Base-by-base conservation (phyloP, 2,329 filamentous ascomycete genomes). In the Diplodia sapinea region DNA sequence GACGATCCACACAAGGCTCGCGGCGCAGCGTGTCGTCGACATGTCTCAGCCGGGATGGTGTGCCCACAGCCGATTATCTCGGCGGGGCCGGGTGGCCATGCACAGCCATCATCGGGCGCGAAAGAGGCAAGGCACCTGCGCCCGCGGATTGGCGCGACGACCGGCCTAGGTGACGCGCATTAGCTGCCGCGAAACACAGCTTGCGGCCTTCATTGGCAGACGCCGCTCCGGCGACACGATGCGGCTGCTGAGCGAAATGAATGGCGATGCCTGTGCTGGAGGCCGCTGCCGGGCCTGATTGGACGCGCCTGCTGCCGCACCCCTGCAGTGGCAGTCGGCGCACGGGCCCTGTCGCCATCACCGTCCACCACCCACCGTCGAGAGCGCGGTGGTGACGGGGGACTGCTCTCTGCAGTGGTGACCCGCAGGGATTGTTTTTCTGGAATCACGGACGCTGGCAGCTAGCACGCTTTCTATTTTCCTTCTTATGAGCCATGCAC, bases 41-140 rank as follows among this genome's bases (percentile, higher is more conserved):
- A 62, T 33, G 57, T 62, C 57, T 62, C 26, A 33, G 40, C 57
- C 43, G 57, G 57, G 40, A 33, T 36, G 17, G 17, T 3, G 13
- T 49, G 12, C n/a, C 31, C 38, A 36, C 59, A 63, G 59, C 59
- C 52, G 59, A 63, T 29, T 17, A 17, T 51, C 59, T 63, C 59
- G 59, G 59, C 47, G 43, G 59, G 29, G 59, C 59, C 59, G 59
- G 59, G 31, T 31, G 47, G 59, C 43, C 59, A 63, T 29, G 59
- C 59, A 63, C 59, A 63, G 59, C 59, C 59, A 63, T 63, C 29
- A 63, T 63, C 59, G 17, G 33, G 50, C 50, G 49, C 20, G 23
- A 36, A 20, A 20, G 51, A 55, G 62, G 50, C 62, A 65, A 65
- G 62, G 33, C 62, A 54, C 51, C 51, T 65, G 20, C 4, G 13